Conservation (phyloP, 805 yeast genomes). For the Candida anglica region DNA sequence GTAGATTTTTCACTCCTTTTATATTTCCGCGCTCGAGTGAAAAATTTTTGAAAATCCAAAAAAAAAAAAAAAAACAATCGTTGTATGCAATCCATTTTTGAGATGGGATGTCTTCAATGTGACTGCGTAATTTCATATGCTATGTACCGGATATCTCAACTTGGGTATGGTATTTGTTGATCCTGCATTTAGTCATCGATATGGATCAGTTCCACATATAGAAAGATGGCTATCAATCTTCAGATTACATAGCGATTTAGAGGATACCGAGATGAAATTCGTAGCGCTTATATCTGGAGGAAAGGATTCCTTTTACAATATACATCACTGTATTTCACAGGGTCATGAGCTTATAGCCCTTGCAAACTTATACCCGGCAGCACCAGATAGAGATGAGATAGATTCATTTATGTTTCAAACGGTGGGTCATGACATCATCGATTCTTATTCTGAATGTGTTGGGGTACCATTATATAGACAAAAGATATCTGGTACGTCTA, state of each 20-base stretch:
- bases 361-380: conserved; percentile 64
- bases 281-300: conserved; percentile 94
- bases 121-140: too few relatives aligned
- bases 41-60: too few relatives aligned
- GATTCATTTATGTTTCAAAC: conserved; percentile 98
- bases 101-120: background rate
- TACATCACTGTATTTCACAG: conserved; percentile 76
- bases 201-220: too few relatives aligned
- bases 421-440: conserved; percentile 82
- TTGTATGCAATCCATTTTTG: too few relatives aligned
- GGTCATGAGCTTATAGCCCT: conserved; percentile 86
- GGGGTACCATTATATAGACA: conserved; percentile 78
- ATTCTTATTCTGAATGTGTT: conserved; percentile 61
- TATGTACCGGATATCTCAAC: too few relatives aligned
- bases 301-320: conserved; percentile 89
- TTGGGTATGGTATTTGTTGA: too few relatives aligned
- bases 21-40: background rate
- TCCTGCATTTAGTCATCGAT: too few relatives aligned
- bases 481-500: conserved; percentile 58
- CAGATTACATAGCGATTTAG: too few relatives aligned
- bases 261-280: conserved; percentile 65
- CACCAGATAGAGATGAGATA: conserved; percentile 50
- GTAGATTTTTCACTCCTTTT: too few relatives aligned
- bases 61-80: too few relatives aligned
- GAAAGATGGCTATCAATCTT: too few relatives aligned